Percentiles rank a stretch among this genome's conserved stretches.
These are phyloP conservation scores for Sporormia fimetaria DNA, from an alignment of 495 filamentous ascomycete genomes.

Conservation along the genomic window DNA sequence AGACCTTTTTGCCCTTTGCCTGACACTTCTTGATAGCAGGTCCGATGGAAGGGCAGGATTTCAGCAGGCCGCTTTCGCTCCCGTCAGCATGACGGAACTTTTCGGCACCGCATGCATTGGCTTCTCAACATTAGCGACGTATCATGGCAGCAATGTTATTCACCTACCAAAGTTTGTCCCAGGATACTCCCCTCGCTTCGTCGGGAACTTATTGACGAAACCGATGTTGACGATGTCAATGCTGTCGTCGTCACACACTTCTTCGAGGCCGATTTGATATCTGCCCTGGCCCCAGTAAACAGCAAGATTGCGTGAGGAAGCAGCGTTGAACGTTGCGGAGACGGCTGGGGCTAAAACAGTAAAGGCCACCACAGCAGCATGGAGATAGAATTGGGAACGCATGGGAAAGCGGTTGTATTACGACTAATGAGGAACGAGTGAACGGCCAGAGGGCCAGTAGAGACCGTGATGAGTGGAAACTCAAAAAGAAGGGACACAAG, in stretches of 20 bases:
- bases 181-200: slow-evolving; percentile 44
- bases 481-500: slow-evolving; percentile 29
- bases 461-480: slow-evolving; percentile 18
- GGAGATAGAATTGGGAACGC: slow-evolving; percentile 14
- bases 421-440: slow-evolving; percentile 13
- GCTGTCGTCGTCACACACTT: slow-evolving; percentile 46
- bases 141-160: background rate
- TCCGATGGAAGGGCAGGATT: slow-evolving; percentile 31
- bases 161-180: slow-evolving; percentile 48
- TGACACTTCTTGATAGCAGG: slow-evolving; percentile 32
- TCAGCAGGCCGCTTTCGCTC: slow-evolving; percentile 21
- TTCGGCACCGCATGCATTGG: slow-evolving; percentile 46
- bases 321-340: slow-evolving; percentile 25
- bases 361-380: slow-evolving; percentile 7
- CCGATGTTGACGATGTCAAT: slow-evolving; percentile 59
- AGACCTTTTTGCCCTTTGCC: slow-evolving; percentile 32
- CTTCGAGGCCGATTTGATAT: slow-evolving; percentile 37
- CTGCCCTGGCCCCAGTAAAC: slow-evolving; percentile 45
- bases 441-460: slow-evolving; percentile 16
- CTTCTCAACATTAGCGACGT: slow-evolving; percentile 5
- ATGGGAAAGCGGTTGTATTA: slow-evolving; percentile 2
- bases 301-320: slow-evolving; percentile 36
- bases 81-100: slow-evolving; percentile 28
- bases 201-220: slow-evolving; percentile 55
- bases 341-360: slow-evolving; percentile 10